phyloP scores from a whole-genome alignment of 75 land plant species.

The Pinus tabuliformis region DNA sequence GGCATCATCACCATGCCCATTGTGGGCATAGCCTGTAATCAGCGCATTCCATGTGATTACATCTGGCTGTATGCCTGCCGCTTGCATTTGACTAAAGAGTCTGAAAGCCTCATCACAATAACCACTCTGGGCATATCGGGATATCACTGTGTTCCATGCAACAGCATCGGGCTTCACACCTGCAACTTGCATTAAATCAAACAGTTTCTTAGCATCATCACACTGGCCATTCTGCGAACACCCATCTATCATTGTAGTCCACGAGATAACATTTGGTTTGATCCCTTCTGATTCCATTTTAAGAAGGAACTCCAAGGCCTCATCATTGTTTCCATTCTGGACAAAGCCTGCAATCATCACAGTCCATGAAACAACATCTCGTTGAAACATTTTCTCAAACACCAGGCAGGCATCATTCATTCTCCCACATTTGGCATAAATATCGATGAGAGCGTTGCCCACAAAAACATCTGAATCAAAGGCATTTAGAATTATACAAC shows the following conservation, averaged over 20 bases:
- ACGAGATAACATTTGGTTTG: slow-evolving; percentile 2
- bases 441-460: slow-evolving; percentile 13
- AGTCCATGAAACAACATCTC: slow-evolving; percentile 38
- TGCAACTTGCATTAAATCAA: slow-evolving; percentile 14
- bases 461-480: slow-evolving; percentile 4
- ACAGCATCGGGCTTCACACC: slow-evolving; percentile 21
- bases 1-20: slow-evolving; percentile 5
- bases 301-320: slow-evolving; percentile 10
- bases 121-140: slow-evolving; percentile 11
- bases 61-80: slow-evolving; percentile 19
- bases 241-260: slow-evolving; percentile 11
- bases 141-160: slow-evolving; percentile 13
- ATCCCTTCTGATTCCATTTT: slow-evolving; percentile 9
- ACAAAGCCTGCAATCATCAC: slow-evolving; percentile 24
- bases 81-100: slow-evolving; percentile 18
- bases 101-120: slow-evolving; percentile 14
- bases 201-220: slow-evolving; percentile 8
- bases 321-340: neutral
- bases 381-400: slow-evolving; percentile 1
- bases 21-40: slow-evolving; percentile 1
- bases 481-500: neutral
- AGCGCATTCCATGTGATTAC: neutral
- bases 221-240: neutral
- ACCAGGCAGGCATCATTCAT: neutral
- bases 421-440: slow-evolving; percentile 12